Base-by-base conservation (phyloP, 139 green algal genomes). In the Picochlorum sp. region DNA sequence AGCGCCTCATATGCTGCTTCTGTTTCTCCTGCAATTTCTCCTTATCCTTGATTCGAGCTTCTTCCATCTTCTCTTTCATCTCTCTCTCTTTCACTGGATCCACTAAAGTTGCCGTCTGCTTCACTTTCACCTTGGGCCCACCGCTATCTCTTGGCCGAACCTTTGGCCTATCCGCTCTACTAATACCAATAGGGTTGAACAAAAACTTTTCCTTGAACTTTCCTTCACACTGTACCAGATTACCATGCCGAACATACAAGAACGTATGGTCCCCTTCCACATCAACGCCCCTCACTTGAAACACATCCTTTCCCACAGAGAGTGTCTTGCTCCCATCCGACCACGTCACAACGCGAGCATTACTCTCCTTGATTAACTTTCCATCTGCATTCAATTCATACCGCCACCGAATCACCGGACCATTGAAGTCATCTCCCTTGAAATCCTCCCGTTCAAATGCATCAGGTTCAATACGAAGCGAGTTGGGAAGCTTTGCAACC, bases 261-360 rank as follows among this genome's bases (percentile, higher is more conserved):
- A 81, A 92, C 23, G 63, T 63, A 26, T 85, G 72, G 47, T 86
- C 81, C 11, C 63, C 26, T 9, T 49, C 59, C 16, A 84, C 77
- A 68, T 88, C 77, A 20, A 80, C 70, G 38, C 84, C 70, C 20
- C 61, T 63, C 4, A 90, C 68, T 18, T 91, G 81, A 47, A 94
- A 65, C 41, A 88, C 80, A 69, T 94, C 86, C 10, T 89, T 74
- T 0, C 86, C 87, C 54, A 94, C 34, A 64, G 85, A 23, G 49
- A 94, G 79, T 68, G 84, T 73, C 71, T 81, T 49, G 49, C 54
- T 77, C 65, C 87, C 87, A 44, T 94, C 87, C 4, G 77, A 85
- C 87, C 87, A 94, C 23, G 79, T 71, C 31, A 92, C 81, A 52
- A 89, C 82, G 21, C 86, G 76, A 3, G 86, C 80, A 59, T 94